Base-by-base conservation (phyloP, 345 rosid species). In the Bruguiera gymnorhiza region DNA sequence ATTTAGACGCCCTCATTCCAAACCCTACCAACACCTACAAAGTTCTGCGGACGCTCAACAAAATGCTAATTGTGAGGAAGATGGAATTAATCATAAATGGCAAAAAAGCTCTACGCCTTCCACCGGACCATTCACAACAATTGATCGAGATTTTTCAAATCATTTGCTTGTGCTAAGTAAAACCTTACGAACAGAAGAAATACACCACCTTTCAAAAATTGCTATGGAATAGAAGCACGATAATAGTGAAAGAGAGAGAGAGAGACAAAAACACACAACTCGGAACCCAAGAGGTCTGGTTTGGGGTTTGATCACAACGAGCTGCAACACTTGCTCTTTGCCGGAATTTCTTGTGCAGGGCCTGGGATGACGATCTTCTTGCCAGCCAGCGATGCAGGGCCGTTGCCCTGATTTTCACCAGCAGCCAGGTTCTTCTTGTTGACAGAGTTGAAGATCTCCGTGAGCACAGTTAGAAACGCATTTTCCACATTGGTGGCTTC, bases 401-500 rank as follows among this genome's bases (percentile, higher is more conserved):
- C 86, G 15, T 83, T 86, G n/a, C 79, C 77, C 70, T 86, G 85
- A 52, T 81, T 79, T 68, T 88, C 92, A 2, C 32, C 67, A 24
- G 87, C 88, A 27, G 81, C 77, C n/a, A 91, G 83, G 77, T 78
- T 91, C 82, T 87, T 90, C 90, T 72, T 91, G 83, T 87, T 91
- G 70, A 88, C 85, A 18, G 79, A 81, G 74, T 83, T 88, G 81
- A 84, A 88, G 73, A 91, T 91, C 86, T 87, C 85, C 0, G 90
- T 84, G 76, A 91, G 80, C 62, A 90, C 80, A 5, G 97, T 91
- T 76, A 76, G 66, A 76, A 86, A 90, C 34, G 94, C 86, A 52
- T 70, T 82, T 73, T 91, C 97, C 0, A 88, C 92, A 62, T 91
- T 91, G 10, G 94, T 87, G 5, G 94, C 72, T 72, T 91, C 80